These are phyloP conservation scores for Pilasporangium apinafurcum DNA, from an alignment of 352 stramenopile species.

Conservation along the genomic window DNA sequence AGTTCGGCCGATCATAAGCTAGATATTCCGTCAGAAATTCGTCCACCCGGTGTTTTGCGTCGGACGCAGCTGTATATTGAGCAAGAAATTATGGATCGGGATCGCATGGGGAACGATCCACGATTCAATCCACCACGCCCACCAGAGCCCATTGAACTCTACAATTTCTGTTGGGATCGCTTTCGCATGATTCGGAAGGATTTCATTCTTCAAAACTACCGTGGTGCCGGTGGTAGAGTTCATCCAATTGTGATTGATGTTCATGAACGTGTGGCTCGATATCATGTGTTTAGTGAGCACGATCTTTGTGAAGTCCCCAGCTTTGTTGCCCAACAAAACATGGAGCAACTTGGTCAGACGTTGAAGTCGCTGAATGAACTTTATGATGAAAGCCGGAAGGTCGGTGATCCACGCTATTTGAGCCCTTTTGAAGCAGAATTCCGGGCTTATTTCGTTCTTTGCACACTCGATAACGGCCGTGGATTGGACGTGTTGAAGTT, in stretches of 20 bases:
- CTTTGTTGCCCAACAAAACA: conserved; percentile 87
- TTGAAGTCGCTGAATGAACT: conserved; percentile 85
- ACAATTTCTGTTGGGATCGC: conserved; percentile 96
- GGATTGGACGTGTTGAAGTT: conserved; percentile 84
- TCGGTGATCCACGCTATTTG: conserved; percentile 37
- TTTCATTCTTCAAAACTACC: conserved; percentile 96
- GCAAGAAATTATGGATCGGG: conserved; percentile 80
- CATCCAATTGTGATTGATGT: conserved; percentile 90
- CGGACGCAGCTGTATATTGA: conserved; percentile 82
- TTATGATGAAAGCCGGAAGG: conserved; percentile 80
- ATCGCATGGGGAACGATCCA: conserved; percentile 49
- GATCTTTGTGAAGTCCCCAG: conserved; percentile 83
- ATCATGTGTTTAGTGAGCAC: conserved; percentile 94
- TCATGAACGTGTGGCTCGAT: conserved; percentile 93
- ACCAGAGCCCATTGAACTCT: conserved; percentile 85
- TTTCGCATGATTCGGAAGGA: conserved; percentile 96
- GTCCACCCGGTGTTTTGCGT: conserved; percentile 70
- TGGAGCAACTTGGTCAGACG: conserved; percentile 86
- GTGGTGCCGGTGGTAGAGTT: conserved; percentile 87
- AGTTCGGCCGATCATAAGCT: conserved; percentile 84
- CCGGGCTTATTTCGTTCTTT: conserved; percentile 83
- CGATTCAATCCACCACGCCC: conserved; percentile 65
- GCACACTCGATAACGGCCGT: conserved; percentile 77
- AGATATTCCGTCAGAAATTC: conserved; percentile 75
- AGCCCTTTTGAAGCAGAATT: conserved; percentile 86